Evolutionary conservation across 768 basidiomycete genomes (phyloP).

Genomic region (Cyathus striatus): DNA sequence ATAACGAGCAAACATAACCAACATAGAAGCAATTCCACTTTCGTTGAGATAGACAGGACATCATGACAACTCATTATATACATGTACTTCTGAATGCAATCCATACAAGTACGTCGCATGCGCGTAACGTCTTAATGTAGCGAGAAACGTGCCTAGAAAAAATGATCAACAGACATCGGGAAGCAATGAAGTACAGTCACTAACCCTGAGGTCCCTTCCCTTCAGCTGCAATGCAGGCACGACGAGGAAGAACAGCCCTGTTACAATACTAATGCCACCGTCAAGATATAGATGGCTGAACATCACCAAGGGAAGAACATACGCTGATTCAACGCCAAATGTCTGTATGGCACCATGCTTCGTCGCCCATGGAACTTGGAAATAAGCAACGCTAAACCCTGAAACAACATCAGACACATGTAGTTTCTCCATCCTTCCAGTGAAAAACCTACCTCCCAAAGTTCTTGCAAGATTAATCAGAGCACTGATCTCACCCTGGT

Average conservation of each 20-base stretch:
- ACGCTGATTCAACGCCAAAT: slow-evolving; percentile 61
- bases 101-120: too few relatives aligned
- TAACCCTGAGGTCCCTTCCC: slow-evolving; percentile 40
- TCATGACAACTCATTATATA: too few relatives aligned
- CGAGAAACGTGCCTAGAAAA: slow-evolving; percentile 6
- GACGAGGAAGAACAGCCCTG: slow-evolving; percentile 43
- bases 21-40: too few relatives aligned
- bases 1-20: too few relatives aligned
- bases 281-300: not conserved
- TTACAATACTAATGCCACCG: slow-evolving; percentile 33
- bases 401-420: not conserved
- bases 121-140: not conserved
- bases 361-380: slow-evolving; percentile 60
- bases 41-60: too few relatives aligned
- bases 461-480: slow-evolving; percentile 52
- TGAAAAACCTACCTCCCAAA: slow-evolving; percentile 47
- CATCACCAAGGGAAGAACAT: slow-evolving; percentile 14
- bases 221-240: slow-evolving; percentile 48
- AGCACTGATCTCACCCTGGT: slow-evolving; percentile 59
- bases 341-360: slow-evolving; percentile 58
- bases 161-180: not conserved
- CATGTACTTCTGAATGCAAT: too few relatives aligned
- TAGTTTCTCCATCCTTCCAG: not conserved
- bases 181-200: slow-evolving; percentile 9
- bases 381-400: slow-evolving; percentile 63